Percentiles rank a stretch among this genome's conserved stretches.
Evolutionary conservation across 768 basidiomycete species (phyloP).

Genomic region (Amanita pallidorosea): DNA sequence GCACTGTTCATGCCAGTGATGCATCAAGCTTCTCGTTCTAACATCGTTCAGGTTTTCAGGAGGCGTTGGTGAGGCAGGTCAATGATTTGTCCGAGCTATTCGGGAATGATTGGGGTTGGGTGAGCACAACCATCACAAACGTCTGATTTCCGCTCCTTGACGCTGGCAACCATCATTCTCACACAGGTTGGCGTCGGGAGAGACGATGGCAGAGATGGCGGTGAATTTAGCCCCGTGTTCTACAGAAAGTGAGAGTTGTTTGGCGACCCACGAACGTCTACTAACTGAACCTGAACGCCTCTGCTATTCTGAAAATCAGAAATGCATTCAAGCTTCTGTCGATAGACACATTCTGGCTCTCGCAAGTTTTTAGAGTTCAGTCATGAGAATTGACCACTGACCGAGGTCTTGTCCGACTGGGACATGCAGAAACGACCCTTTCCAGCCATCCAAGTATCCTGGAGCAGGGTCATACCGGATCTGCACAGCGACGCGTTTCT

Average conservation of each 20-base stretch:
- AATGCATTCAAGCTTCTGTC: slow-evolving; percentile 24
- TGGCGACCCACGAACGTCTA: not conserved
- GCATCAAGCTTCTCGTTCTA: not conserved
- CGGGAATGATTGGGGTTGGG: slow-evolving; percentile 44
- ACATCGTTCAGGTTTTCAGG: slow-evolving; percentile 32
- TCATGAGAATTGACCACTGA: not conserved
- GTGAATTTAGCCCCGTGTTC: slow-evolving; percentile 57
- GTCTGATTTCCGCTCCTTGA: not conserved
- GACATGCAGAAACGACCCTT: slow-evolving; percentile 28
- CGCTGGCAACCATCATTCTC: not conserved
- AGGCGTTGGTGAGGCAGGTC: slow-evolving; percentile 46
- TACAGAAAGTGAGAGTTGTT: slow-evolving; percentile 29
- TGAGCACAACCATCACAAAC: slow-evolving; percentile 12
- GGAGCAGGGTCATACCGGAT: slow-evolving; percentile 39
- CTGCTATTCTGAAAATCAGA: slow-evolving; percentile 9
- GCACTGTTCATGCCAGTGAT: slow-evolving; percentile 5
- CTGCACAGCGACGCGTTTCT: slow-evolving; percentile 34
- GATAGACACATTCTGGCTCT: slow-evolving; percentile 46
- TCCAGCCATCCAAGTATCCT: slow-evolving; percentile 37
- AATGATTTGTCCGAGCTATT: slow-evolving; percentile 43
- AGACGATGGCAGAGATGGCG: slow-evolving; percentile 42
- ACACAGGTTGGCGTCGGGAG: slow-evolving; percentile 49
- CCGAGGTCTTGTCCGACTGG: not conserved
- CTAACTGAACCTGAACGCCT: not conserved
- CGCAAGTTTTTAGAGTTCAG: slow-evolving; percentile 22